Evolutionary conservation across 495 filamentous ascomycete species (phyloP), one percentile per base, ranked within the genome.

Genomic region (Tuber microsphaerosporum): DNA sequence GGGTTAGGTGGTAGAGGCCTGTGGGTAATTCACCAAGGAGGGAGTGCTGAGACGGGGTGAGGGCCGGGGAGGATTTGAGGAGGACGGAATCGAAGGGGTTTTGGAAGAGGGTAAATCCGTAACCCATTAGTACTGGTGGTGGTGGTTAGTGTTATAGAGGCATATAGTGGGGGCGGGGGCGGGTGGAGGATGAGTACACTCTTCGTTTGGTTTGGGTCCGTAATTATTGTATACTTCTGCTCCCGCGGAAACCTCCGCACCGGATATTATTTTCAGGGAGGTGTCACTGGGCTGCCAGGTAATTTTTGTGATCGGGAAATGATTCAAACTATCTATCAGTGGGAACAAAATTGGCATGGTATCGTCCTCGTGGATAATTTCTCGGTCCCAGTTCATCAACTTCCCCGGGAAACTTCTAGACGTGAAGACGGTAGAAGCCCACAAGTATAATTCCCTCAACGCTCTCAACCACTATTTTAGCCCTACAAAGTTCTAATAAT

Each of bases 201-300:
- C 89, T 78, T 89, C 90, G 75, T 92, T 92, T 71, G 88, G 86
- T 71, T 91, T 89, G 6, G 89, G 87, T 0, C 88, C 90, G 75
- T 92, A 92, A 80, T 92, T 92, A 79, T 92, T 92, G 39, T 85
- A 87, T 31, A 92, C 86, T 79, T 92, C 88, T 17, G 85, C 77
- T 4, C 88, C 88, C 16, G 85, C 81, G 9, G 80, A 42, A n/a
- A 88, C 79, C 14, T 83, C 56, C 31, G 89, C 86, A 39, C 87
- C 80, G 14, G 87, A 82, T 39, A 86, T 80, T 74, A 91, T 85
- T 37, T 81, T 84, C 71, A 90, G 86, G 51, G 84, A 82, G 39
- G 84, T 79, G 0, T 80, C 77, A 0, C 85, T 86, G 56, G 89
- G 88, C 20, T 86, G 84, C 90, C 90, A 92, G 77, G 88, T 87